Evolutionary conservation across 352 stramenopile genomes (phyloP), one percentile per base, ranked within the genome.

Genomic region (Phytophthora chlamydospora): DNA sequence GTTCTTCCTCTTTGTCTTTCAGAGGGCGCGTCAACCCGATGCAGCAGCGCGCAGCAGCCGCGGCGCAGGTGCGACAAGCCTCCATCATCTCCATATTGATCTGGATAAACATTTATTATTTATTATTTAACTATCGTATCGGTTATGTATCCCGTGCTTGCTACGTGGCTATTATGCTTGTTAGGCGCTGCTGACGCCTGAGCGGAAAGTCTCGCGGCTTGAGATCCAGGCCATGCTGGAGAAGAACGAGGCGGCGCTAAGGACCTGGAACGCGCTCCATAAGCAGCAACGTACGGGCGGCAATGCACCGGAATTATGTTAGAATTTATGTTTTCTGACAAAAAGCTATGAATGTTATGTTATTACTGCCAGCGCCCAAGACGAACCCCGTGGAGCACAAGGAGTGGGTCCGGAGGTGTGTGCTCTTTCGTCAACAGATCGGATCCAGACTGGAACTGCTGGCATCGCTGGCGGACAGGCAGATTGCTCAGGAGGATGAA

Each of bases 171-270:
- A 29, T n/a, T 33, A 33, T 58, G 11, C 24, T 44, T 57, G 10
- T n/a, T 14, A 70, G 46, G 44, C 17, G 40, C 64, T 81, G 41
- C 44, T 86, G 12, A 40, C 60, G 16, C 60, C 75, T 12, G 77
- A 88, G 52, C 76, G 82, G 21, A 85, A 84, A 42, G 38, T 85
- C 6, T 82, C 82, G 16, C 74, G 74, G 19, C 68, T 58, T 11
- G 86, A 95, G 53, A 90, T 95, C 7, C 84, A 95, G 54, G 62
- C 66, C 36, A 90, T 93, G 82, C 73, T 95, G n/a, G 84, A 95
- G 57, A 93, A 93, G 67, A 95, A 95, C 58, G 86, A 95, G 54
- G 70, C 74, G 14, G 82, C 83, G n/a, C 51, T 95, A 3, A 80
- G 78, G 39, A 77, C 74, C 33, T 95, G 86, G 86, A 89, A 83